phyloP scores from a whole-genome alignment of 345 rosid genomes.

The Pugionium dolabratum region DNA sequence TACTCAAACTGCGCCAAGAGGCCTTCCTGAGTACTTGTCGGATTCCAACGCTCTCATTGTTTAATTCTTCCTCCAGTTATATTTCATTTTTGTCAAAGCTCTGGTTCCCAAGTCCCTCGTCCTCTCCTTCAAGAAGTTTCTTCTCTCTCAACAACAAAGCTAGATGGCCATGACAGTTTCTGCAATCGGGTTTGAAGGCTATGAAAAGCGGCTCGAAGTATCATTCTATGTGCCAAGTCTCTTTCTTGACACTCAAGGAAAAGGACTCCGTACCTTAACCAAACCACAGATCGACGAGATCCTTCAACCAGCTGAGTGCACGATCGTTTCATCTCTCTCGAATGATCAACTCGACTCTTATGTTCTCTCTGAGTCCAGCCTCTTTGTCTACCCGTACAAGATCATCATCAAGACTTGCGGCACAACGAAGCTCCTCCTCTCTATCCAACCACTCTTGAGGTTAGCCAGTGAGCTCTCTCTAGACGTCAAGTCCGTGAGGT shows the following conservation, averaged over 20 bases:
- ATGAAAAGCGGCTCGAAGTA: constrained; percentile 76
- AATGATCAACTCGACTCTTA: constrained; percentile 68
- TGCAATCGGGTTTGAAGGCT: constrained; percentile 73
- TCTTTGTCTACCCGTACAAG: constrained; percentile 60
- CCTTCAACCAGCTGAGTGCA: constrained; percentile 64
- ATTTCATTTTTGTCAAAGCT: constrained; percentile 11
- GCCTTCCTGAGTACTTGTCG: constrained; percentile 66
- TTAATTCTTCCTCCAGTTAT: neutral
- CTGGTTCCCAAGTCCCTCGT: constrained; percentile 25
- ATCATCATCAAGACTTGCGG: constrained; percentile 82
- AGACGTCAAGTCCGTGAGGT: constrained; percentile 46
- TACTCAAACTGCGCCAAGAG: constrained; percentile 84
- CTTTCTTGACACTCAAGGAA: constrained; percentile 53
- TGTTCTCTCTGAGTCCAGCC: constrained; percentile 84
- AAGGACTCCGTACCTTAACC: constrained; percentile 53
- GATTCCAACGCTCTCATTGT: neutral
- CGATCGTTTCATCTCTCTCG: constrained; percentile 63
- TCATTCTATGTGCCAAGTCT: constrained; percentile 52
- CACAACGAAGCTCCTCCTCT: constrained; percentile 66
- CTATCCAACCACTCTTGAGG: constrained; percentile 53
- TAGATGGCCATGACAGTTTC: constrained; percentile 53
- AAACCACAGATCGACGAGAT: constrained; percentile 60
- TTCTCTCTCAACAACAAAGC: constrained; percentile 15
- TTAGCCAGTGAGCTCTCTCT: constrained; percentile 53
- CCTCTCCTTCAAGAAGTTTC: constrained; percentile 4